Base-by-base conservation (phyloP, 805 yeast species). In the Teunomyces stri region DNA sequence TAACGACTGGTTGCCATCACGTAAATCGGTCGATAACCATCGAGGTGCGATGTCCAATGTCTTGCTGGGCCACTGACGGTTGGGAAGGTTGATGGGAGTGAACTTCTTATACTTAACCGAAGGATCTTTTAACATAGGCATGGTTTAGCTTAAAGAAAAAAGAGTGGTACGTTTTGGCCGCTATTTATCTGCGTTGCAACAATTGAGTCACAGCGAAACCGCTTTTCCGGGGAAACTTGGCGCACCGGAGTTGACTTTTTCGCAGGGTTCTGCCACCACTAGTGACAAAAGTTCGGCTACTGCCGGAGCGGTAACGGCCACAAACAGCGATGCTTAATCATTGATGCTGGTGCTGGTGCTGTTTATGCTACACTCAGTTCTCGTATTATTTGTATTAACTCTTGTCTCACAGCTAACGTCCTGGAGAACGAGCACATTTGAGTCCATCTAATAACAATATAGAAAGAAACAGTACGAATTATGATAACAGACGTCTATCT, bases 1-100 rank as follows among this genome's bases (percentile, higher is more conserved):
- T 55, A 87, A 75, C 5, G 91, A 83, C 69, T 87, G 94, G 66
- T 87, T 87, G 28, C 95, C 95, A 61, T 87, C 95, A 58, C 95
- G 78, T 51, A 87, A 74, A 60, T 87, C 95, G 3, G 95, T 87
- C 16, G 91, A 83, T 41, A 87, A 71, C 94, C 94, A 87, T 55
- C 94, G 72, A 16, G 95, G 95, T 3, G 90, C 79, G 60, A 78
- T 78, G 43, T 69, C 70, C 47, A 87, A 62, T 12, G 76, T 66
- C 49, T 75, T 74, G 31, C 73, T 59, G 1, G 95, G 95, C 95
- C 95, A 87, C 51, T 77, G 75, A 48, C 94, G 77, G 50, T 81
- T 72, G 2, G 84, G 80, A 51, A 87, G 68, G 38, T 80, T 59
- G 22, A 84, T 62, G 1, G 83, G 75, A 13, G 73, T 69, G 61